These are phyloP conservation scores for Cercospora nicotianae DNA, from an alignment of 2,329 filamentous ascomycete genomes.

Conservation along the genomic window DNA sequence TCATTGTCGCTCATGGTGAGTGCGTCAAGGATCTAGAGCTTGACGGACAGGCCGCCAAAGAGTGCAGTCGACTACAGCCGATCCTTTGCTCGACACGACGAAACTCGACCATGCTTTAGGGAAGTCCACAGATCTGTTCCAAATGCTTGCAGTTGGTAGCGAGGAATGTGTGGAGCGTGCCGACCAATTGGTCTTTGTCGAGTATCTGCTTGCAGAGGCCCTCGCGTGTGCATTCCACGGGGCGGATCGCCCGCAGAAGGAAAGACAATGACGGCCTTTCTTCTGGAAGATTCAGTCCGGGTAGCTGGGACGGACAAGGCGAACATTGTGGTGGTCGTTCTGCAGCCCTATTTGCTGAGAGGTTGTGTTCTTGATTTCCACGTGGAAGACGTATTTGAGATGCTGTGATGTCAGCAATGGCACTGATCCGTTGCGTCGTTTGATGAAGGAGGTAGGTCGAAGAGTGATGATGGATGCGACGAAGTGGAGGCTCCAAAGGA, in stretches of 20 bases:
- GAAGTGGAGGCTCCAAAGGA: background rate
- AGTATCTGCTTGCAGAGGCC: conserved; percentile 27
- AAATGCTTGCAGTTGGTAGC: conserved; percentile 31
- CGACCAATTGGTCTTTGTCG: conserved; percentile 22
- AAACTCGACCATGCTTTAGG: conserved; percentile 16
- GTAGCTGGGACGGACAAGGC: background rate
- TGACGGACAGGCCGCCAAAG: conserved; percentile 26
- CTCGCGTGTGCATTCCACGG: conserved; percentile 23
- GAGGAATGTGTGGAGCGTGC: conserved; percentile 29
- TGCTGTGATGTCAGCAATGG: background rate
- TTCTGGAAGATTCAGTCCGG: background rate
- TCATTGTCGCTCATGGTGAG: conserved; percentile 25
- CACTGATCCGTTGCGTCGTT: background rate
- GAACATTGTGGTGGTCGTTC: background rate
- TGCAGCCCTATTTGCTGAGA: background rate
- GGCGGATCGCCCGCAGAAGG: background rate
- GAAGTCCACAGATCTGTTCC: conserved; percentile 15
- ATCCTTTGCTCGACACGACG: conserved; percentile 11
- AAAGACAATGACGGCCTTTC: conserved; percentile 14
- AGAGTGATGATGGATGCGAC: background rate
- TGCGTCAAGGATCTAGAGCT: conserved; percentile 17
- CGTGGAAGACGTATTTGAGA: background rate
- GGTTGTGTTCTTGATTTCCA: background rate
- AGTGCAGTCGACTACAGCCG: conserved; percentile 17
- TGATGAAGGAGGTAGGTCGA: background rate